Evolutionary conservation across 805 yeast species (phyloP), one percentile per base, ranked within the genome.

Genomic region (Candida pseudofarinosa): DNA sequence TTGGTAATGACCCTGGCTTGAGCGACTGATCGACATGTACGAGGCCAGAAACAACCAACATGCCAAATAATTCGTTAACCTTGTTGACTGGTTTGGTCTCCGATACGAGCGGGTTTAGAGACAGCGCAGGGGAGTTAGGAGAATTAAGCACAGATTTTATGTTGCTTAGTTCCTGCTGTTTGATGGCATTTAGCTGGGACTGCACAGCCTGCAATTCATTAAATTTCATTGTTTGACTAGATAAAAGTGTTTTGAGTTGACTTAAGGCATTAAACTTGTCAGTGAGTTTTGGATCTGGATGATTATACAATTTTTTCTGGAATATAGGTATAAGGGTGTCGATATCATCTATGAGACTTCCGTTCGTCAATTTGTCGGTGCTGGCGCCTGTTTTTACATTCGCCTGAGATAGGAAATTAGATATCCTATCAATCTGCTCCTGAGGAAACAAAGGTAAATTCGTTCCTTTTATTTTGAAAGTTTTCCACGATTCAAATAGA

Each of bases 401-500:
- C 3, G 67, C 63, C 49, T 61, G 68, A 30, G 45, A 48, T 48
- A 95, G 65, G 57, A 89, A 93, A 35, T 67, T 72, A 51, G 88
- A 96, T 43, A 93, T 85, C 54, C 74, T 79, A 20, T 77, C 79
- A 49, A 90, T 68, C 33, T 86, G 83, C 3, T 79, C 83, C 30
- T 67, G 71, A 12, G 88, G 84, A 58, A 95, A 90, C 36, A 93
- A 67, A 3, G 90, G 85, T 37, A 75, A 57, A 5, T 80, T 80
- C n/a, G 84, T 74, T 13, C 68, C 70, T 34, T 77, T 71, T 2
- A 80, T 69, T 39, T 76, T 80, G 26, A 90, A 79, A 37, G 64
- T 65, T 59, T 85, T 83, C 99, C 99, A 93, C 14, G 96, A 87
- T 58, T 82, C 82, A 65, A 87, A 91, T 48, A 93, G 66, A 49